Evolutionary conservation across 345 rosid species (phyloP).

Genomic region (rapeseed (Brassica napus)): DNA sequence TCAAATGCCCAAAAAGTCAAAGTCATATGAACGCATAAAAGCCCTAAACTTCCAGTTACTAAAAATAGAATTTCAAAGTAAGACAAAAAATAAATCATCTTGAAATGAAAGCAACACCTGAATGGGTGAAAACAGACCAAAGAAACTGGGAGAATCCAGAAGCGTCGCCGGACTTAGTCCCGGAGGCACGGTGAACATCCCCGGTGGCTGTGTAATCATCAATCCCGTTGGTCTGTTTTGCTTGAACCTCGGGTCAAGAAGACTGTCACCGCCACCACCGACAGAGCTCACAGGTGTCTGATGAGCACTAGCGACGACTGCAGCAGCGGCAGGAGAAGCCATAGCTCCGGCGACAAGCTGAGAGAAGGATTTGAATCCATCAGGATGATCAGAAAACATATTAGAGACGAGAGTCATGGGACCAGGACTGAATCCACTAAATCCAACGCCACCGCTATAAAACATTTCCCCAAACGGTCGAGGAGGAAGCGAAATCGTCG

Average conservation of each 20-base stretch:
- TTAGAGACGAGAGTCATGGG: conserved; percentile 86
- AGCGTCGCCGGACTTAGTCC: conserved; percentile 56
- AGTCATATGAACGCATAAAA: conserved; percentile 1
- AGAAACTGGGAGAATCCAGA: conserved; percentile 69
- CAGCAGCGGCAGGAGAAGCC: conserved; percentile 52
- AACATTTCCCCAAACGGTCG: conserved; percentile 51
- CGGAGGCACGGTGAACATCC: conserved; percentile 53
- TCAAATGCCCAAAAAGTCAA: background rate
- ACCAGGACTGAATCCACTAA: conserved; percentile 87
- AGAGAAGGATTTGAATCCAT: conserved; percentile 72
- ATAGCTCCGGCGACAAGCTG: conserved; percentile 85
- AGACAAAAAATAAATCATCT: background rate
- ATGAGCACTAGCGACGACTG: conserved; percentile 33
- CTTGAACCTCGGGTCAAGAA: conserved; percentile 45
- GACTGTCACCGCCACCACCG: conserved; percentile 36
- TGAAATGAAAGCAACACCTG: conserved; percentile 45
- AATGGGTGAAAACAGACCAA: conserved; percentile 63
- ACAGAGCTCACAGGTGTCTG: conserved; percentile 31
- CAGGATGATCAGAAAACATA: conserved; percentile 65
- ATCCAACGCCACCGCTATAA: conserved; percentile 50
- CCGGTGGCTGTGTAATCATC: conserved; percentile 48
- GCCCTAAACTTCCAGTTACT: conserved; percentile 11
- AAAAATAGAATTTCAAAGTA: conserved; percentile 17
- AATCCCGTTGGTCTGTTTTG: conserved; percentile 54
- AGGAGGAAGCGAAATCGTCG: conserved; percentile 61